Base-by-base conservation (phyloP, 2,329 filamentous ascomycete species). In the Ilyonectria sp. region DNA sequence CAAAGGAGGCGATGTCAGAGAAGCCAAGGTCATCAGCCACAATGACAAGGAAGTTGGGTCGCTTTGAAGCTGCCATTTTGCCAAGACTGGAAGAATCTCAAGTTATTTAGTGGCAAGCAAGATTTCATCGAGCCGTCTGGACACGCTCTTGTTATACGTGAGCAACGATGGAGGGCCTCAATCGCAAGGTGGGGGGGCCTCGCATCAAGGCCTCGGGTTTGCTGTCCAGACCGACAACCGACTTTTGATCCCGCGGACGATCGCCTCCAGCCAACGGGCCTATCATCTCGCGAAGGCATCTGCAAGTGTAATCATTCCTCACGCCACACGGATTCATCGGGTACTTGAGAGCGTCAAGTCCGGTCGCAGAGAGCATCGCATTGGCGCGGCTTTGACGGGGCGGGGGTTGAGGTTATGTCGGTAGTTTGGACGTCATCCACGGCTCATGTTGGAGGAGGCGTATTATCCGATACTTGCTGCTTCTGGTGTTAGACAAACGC, bases 1-100 rank as follows among this genome's bases (percentile, higher is more conserved):
- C 88, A 71, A 89, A 90, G 74, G 85, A 86, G 58, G 85, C 85
- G 29, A 88, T 82, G 70, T 90, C 88, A 13, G 88, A 90, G 72
- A 90, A 89, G 8, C 88, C 85, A 23, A 91, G 78, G 43, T 60
- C 58, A 53, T 60, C 57, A 29, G 58, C 58, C 8, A 60, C 58
- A 26, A 60, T 60, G 58, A 68, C 53, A 33, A 69, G 61, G 35
- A 69, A 69, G 26, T 68, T 69, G 46, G 67, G 67, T 54, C 63
- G 61, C 52, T 69, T 70, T 47, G 86, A 86, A 80, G 70, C 9
- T 35, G 52, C 15, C 70, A 69, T 70, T 13, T 10, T 64, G 6
- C 13, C n/a, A 50, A 43, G 23, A 23, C n/a, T 37, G 13, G 13
- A 50, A 13, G 5, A n/a, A 35, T 21, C 1, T 21, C 1, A 33